phyloP scores from a whole-genome alignment of 108 stramenopile genomes.

The Cyclotella kingstonii region DNA sequence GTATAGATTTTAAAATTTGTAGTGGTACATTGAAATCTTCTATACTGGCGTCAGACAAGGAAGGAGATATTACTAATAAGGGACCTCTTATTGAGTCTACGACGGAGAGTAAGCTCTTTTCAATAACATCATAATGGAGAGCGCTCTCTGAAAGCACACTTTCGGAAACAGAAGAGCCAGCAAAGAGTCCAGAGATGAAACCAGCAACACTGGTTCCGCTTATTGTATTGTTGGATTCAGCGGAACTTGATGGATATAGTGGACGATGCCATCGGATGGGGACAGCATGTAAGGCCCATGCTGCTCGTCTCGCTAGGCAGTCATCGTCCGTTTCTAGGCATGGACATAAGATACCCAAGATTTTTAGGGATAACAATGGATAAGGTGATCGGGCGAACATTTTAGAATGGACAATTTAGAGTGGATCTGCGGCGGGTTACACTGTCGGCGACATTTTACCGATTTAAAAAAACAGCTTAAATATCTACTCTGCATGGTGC shows the following conservation, averaged over 20 bases:
- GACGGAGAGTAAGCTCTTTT: constrained; percentile 15
- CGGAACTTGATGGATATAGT: not conserved
- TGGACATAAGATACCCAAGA: constrained; percentile 54
- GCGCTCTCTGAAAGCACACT: constrained; percentile 7
- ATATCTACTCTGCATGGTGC: too few relatives aligned
- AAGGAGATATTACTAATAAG: constrained; percentile 45
- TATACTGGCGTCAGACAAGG: not conserved
- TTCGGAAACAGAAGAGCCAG: constrained; percentile 3
- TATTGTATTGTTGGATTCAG: not conserved
- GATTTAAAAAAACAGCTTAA: too few relatives aligned
- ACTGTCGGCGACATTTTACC: too few relatives aligned
- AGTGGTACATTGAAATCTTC: constrained; percentile 11
- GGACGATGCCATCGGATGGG: constrained; percentile 52
- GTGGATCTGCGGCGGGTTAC: too few relatives aligned
- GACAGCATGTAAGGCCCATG: constrained; percentile 48
- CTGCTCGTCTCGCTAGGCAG: constrained; percentile 49
- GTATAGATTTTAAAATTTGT: constrained; percentile 21
- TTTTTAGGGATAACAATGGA: constrained; percentile 33
- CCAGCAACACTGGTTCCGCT: constrained; percentile 13
- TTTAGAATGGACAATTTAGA: not conserved
- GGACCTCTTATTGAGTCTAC: constrained; percentile 56
- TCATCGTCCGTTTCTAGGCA: constrained; percentile 74
- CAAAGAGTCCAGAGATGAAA: constrained; percentile 52
- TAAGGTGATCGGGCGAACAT: constrained; percentile 34
- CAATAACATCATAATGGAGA: constrained; percentile 8